These are phyloP conservation scores for Pseudopithomyces chartarum DNA, from an alignment of 2,329 filamentous ascomycete species.

Conservation along the genomic window DNA sequence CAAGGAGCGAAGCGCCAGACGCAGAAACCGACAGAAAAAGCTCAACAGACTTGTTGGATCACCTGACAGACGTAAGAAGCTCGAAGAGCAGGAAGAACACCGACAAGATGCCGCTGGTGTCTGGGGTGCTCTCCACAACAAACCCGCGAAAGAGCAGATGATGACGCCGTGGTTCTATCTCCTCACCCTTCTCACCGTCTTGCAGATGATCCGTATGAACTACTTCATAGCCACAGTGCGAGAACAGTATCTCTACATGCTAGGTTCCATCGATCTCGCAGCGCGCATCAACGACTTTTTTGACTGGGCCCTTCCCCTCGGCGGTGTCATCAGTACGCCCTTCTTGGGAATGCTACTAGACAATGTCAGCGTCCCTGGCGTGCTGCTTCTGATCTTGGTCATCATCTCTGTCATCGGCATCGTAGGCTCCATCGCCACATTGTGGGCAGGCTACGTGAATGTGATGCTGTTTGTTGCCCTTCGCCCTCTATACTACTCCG, in stretches of 20 bases:
- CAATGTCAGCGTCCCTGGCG: slow-evolving; percentile 70
- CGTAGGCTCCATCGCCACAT: slow-evolving; percentile 71
- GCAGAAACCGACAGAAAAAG: slow-evolving; percentile 66
- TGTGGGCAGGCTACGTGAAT: slow-evolving; percentile 75
- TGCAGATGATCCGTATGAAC: slow-evolving; percentile 71
- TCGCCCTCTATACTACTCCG: slow-evolving; percentile 87
- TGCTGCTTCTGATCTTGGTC: slow-evolving; percentile 71
- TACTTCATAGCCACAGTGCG: slow-evolving; percentile 90
- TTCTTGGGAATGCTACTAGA: slow-evolving; percentile 83
- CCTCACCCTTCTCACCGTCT: slow-evolving; percentile 76
- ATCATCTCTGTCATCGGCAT: slow-evolving; percentile 75
- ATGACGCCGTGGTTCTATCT: slow-evolving; percentile 80
- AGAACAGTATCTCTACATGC: slow-evolving; percentile 77
- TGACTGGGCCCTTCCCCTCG: slow-evolving; percentile 79
- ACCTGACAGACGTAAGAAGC: slow-evolving; percentile 65
- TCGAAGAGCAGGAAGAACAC: slow-evolving; percentile 64
- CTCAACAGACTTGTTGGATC: slow-evolving; percentile 75
- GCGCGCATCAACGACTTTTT: slow-evolving; percentile 78
- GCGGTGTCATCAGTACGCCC: slow-evolving; percentile 78
- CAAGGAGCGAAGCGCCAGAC: slow-evolving; percentile 44
- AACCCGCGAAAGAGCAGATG: slow-evolving; percentile 73
- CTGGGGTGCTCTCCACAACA: slow-evolving; percentile 82
- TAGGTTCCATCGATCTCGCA: slow-evolving; percentile 65
- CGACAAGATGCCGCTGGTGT: slow-evolving; percentile 74
- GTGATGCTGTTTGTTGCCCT: slow-evolving; percentile 80